Evolutionary conservation across 2,329 filamentous ascomycete species (phyloP).

Genomic region (Coccinonectria pachysandricola): DNA sequence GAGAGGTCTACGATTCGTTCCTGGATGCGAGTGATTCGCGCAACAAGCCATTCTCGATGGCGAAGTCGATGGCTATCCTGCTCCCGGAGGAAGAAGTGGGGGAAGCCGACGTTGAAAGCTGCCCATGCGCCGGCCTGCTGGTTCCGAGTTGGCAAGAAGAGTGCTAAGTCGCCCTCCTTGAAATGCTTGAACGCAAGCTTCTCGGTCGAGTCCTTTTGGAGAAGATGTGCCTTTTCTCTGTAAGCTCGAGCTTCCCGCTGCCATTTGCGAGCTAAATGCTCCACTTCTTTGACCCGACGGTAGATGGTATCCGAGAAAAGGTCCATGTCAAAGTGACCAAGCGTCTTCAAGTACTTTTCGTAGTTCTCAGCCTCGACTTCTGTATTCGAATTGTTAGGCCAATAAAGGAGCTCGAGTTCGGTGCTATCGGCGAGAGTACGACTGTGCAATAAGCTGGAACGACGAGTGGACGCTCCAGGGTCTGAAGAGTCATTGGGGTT

Average conservation of each 20-base stretch:
- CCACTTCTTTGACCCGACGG: conserved; percentile 85
- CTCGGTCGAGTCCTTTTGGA: conserved; percentile 79
- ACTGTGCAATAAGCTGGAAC: conserved; percentile 39
- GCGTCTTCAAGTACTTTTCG: conserved; percentile 58
- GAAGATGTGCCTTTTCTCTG: conserved; percentile 71
- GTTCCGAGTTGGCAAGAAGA: conserved; percentile 91
- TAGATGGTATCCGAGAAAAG: conserved; percentile 75
- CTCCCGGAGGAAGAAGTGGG: conserved; percentile 93
- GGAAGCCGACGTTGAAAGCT: conserved; percentile 94
- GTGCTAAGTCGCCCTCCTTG: conserved; percentile 87
- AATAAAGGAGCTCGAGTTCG: conserved; percentile 68
- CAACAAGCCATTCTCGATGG: conserved; percentile 89
- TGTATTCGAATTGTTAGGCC: conserved; percentile 61
- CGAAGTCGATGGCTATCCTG: conserved; percentile 79
- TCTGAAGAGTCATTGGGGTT: conserved; percentile 50
- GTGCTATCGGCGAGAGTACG: conserved; percentile 49
- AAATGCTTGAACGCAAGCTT: conserved; percentile 95
- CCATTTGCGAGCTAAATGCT: conserved; percentile 86
- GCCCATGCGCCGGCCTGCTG: conserved; percentile 94
- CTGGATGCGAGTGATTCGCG: conserved; percentile 82
- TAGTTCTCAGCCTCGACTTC: conserved; percentile 65
- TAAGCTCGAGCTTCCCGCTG: conserved; percentile 81
- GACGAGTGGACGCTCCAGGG: conserved; percentile 40
- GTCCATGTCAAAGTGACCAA: conserved; percentile 75
- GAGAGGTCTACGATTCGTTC: conserved; percentile 89